Percentiles rank a stretch among this genome's conserved stretches.
phyloP scores from a whole-genome alignment of 371 early-diverging fungal genomes.

The Mucor irregularis region DNA sequence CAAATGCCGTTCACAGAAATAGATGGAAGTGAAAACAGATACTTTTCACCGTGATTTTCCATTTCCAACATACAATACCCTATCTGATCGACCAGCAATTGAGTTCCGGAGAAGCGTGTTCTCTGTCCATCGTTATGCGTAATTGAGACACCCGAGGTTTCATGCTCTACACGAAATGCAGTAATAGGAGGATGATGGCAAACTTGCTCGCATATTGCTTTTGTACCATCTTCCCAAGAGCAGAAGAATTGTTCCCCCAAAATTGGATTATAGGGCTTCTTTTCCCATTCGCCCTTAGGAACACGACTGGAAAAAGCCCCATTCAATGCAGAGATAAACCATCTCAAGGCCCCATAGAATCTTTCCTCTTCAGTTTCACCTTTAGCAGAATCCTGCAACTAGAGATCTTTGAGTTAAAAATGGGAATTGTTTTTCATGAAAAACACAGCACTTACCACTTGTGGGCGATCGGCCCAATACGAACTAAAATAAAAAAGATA shows the following conservation, averaged over 20 bases:
- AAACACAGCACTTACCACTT: slow-evolving; percentile 28
- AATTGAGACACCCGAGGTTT: slow-evolving; percentile 65
- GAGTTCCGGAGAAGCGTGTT: slow-evolving; percentile 76
- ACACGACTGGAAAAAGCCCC: slow-evolving; percentile 71
- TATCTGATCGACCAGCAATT: slow-evolving; percentile 78
- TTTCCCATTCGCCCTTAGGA: slow-evolving; percentile 75
- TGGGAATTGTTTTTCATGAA: neutral
- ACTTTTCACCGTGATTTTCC: slow-evolving; percentile 60
- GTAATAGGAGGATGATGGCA: slow-evolving; percentile 82
- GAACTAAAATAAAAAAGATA: slow-evolving; percentile 21
- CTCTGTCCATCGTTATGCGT: slow-evolving; percentile 83
- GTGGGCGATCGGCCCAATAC: slow-evolving; percentile 50
- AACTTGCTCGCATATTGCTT: slow-evolving; percentile 73
- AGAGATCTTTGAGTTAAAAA: too few species aligned
- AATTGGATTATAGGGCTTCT: slow-evolving; percentile 87
- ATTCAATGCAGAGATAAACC: slow-evolving; percentile 80
- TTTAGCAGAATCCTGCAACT: slow-evolving; percentile 55
- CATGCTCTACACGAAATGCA: slow-evolving; percentile 70
- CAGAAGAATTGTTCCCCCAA: slow-evolving; percentile 81
- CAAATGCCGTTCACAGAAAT: slow-evolving; percentile 79
- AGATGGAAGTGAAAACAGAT: slow-evolving; percentile 74
- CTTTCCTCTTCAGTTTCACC: slow-evolving; percentile 66
- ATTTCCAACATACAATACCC: slow-evolving; percentile 68
- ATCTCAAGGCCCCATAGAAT: slow-evolving; percentile 69
- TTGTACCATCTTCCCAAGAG: slow-evolving; percentile 66